Conservation (phyloP, 768 basidiomycete species). For the Tremella mesenterica region DNA sequence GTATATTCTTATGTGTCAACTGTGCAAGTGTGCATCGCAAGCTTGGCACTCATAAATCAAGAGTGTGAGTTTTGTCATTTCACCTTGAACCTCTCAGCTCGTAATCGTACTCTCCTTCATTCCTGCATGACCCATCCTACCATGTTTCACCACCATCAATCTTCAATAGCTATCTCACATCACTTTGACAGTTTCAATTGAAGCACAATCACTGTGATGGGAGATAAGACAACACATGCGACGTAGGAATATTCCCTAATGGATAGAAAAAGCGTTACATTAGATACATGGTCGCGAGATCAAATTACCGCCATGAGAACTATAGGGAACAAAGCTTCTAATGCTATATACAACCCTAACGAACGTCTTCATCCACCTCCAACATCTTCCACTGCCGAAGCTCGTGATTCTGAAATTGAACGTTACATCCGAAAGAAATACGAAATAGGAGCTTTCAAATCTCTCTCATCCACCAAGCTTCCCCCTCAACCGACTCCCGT, state of each 20-base stretch:
- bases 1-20: slow-evolving; percentile 58
- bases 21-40: slow-evolving; percentile 91
- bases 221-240: background rate
- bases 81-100: background rate
- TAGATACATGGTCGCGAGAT: slow-evolving; percentile 52
- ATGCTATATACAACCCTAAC: slow-evolving; percentile 71
- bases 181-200: background rate
- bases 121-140: background rate
- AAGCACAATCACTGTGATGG: background rate
- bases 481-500: slow-evolving; percentile 20
- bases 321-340: slow-evolving; percentile 74
- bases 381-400: slow-evolving; percentile 60
- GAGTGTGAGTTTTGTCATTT: slow-evolving; percentile 58
- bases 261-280: slow-evolving; percentile 75
- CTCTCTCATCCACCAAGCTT: background rate
- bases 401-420: slow-evolving; percentile 79
- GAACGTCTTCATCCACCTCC: slow-evolving; percentile 69
- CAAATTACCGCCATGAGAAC: slow-evolving; percentile 55
- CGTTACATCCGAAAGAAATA: slow-evolving; percentile 73
- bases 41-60: slow-evolving; percentile 84
- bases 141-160: background rate
- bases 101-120: background rate
- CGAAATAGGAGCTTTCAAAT: slow-evolving; percentile 35
- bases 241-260: background rate
- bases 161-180: background rate